Evolutionary conservation across 306 rosid genomes (phyloP).

Genomic region (Echinosophora koreensis): DNA sequence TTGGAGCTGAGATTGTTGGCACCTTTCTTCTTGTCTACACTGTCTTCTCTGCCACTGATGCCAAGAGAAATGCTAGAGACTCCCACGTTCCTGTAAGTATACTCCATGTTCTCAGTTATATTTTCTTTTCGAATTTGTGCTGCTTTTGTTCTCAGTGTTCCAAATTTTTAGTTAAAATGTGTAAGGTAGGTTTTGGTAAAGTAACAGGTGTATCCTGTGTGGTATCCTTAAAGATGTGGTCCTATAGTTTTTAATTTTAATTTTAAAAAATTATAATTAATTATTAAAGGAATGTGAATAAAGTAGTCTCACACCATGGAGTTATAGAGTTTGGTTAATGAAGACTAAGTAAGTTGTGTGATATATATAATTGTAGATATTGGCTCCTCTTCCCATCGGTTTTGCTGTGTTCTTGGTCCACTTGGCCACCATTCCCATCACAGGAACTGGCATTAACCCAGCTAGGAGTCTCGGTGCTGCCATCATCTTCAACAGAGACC

Average conservation of each 20-base stretch:
- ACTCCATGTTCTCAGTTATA: not conserved
- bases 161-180: not conserved
- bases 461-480: conserved; percentile 99
- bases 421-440: conserved; percentile 95
- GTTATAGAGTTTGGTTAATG: not conserved
- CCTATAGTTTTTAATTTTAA: too few relatives aligned
- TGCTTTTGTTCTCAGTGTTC: not conserved
- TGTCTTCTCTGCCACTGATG: conserved; percentile 94
- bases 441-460: conserved; percentile 93
- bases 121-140: not conserved
- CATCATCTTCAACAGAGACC: conserved; percentile 73
- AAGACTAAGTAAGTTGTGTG: not conserved
- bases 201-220: too few relatives aligned
- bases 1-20: conserved; percentile 93
- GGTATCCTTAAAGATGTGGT: not conserved
- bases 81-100: conserved; percentile 87
- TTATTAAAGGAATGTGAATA: too few relatives aligned
- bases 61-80: conserved; percentile 91
- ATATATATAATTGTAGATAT: conserved; percentile 57
- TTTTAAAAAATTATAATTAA: too few relatives aligned
- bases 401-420: conserved; percentile 97
- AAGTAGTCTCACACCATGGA: too few relatives aligned
- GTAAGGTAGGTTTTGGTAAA: not conserved
- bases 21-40: conserved; percentile 96
- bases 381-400: conserved; percentile 97